Evolutionary conservation across 2,329 filamentous ascomycete species (phyloP).

Genomic region (Alternaria sp.): DNA sequence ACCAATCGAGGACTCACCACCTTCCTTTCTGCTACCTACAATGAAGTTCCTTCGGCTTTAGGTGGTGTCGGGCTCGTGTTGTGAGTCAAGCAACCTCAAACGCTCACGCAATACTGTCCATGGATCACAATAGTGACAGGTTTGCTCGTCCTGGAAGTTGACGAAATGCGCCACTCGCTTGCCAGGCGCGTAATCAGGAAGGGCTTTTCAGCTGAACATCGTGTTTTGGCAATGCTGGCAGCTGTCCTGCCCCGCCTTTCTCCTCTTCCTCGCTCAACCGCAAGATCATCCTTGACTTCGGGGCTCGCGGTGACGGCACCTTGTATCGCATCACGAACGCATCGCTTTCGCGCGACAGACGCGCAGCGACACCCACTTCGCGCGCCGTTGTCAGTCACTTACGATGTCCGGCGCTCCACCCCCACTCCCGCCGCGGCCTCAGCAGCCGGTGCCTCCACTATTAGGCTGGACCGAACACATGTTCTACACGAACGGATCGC

Average conservation of each 20-base stretch:
- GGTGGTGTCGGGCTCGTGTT: not conserved
- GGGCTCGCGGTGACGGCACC: not conserved
- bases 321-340: not conserved
- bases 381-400: too few species aligned
- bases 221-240: not conserved
- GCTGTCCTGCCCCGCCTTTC: not conserved
- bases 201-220: not conserved
- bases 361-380: not conserved
- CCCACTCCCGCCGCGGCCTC: not conserved
- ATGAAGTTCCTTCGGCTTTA: not conserved
- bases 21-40: not conserved
- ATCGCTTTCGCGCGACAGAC: not conserved
- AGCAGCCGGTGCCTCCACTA: not conserved
- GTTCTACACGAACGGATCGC: slow-evolving; percentile 1
- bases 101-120: not conserved
- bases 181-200: not conserved
- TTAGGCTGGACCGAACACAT: slow-evolving; percentile 2
- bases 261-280: not conserved
- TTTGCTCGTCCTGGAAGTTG: not conserved
- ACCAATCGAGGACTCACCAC: too few species aligned
- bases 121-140: not conserved
- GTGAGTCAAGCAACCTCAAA: not conserved
- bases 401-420: not conserved
- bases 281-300: not conserved
- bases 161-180: slow-evolving; percentile 2